Percentiles rank a stretch among this genome's conserved stretches.
Conservation (phyloP, 2,329 filamentous ascomycete genomes). For the Penicillium hesseltinei region DNA sequence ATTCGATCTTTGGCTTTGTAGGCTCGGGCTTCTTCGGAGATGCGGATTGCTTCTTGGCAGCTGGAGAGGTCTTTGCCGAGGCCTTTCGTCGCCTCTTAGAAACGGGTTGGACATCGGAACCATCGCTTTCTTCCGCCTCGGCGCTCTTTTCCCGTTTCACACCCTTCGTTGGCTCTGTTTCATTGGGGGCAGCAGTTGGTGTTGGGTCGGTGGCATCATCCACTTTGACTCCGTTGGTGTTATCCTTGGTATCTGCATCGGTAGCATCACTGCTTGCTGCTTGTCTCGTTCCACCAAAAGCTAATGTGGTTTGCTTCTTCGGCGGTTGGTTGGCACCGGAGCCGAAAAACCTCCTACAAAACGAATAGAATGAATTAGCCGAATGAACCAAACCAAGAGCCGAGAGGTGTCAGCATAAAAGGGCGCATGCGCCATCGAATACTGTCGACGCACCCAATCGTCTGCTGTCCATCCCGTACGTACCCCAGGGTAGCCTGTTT, state of each 20-base stretch:
- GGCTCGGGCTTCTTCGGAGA: constrained; percentile 22
- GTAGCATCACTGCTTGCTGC: constrained; percentile 31
- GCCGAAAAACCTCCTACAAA: constrained; percentile 78
- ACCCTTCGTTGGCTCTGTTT: constrained; percentile 18
- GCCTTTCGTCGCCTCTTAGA: constrained; percentile 52
- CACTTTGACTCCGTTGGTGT: constrained; percentile 11
- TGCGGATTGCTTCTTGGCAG: constrained; percentile 21
- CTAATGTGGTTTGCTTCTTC: constrained; percentile 73
- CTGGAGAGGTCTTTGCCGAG: constrained; percentile 38
- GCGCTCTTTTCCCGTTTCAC: constrained; percentile 43
- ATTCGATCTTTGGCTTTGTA: constrained; percentile 19
- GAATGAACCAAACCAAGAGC: background rate
- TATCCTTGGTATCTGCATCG: constrained; percentile 24
- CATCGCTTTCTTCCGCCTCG: constrained; percentile 47
- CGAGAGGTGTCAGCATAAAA: background rate
- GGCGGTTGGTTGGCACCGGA: constrained; percentile 60
- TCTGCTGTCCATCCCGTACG: constrained; percentile 71
- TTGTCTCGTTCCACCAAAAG: constrained; percentile 64
- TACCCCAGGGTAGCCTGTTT: constrained; percentile 89
- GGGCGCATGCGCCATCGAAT: constrained; percentile 8
- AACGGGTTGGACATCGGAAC: constrained; percentile 60
- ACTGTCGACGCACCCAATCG: constrained; percentile 62
- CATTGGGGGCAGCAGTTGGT: constrained; percentile 10
- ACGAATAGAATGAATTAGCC: constrained; percentile 8
- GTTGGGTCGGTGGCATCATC: constrained; percentile 15